Conservation (phyloP, 208 protist species). For the Balamuthia mandrillaris region DNA sequence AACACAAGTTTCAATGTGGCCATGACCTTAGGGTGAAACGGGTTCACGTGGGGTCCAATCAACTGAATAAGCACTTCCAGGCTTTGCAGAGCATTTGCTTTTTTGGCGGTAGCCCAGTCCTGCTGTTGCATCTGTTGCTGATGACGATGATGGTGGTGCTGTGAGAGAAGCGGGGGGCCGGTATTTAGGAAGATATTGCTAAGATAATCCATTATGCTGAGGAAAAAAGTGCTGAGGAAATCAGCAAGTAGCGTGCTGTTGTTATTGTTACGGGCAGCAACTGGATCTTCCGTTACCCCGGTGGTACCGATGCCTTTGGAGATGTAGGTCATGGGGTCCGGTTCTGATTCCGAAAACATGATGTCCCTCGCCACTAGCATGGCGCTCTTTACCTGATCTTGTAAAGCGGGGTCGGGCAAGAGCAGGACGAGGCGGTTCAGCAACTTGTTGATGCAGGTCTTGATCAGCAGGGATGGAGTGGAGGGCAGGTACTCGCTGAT, state of each 20-base stretch:
- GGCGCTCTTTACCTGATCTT: neutral
- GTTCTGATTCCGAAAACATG: no score
- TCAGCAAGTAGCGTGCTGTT: neutral
- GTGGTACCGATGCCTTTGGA: neutral
- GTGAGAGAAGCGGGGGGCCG: no score
- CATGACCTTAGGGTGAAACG: slow-evolving; percentile 57
- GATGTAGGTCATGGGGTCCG: no score
- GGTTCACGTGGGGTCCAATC: neutral
- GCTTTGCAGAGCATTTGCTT: neutral
- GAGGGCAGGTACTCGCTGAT: neutral
- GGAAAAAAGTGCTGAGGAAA: neutral
- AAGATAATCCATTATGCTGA: slow-evolving; percentile 27
- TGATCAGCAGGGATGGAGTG: slow-evolving; percentile 3
- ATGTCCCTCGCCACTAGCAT: no score
- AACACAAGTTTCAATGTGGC: slow-evolving; percentile 38
- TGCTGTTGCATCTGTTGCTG: neutral
- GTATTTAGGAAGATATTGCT: neutral
- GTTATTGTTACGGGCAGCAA: no score
- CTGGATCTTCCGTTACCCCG: neutral
- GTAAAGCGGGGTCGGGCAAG: slow-evolving; percentile 16
- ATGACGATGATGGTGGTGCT: no score
- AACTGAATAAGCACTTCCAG: slow-evolving; percentile 19
- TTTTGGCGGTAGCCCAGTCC: no score
- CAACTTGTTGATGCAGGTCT: slow-evolving; percentile 35
- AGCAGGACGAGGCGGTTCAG: slow-evolving; percentile 5